These are phyloP conservation scores for Sphaerobolus stellatus DNA, from an alignment of 1,284 basidiomycete species.

Conservation along the genomic window DNA sequence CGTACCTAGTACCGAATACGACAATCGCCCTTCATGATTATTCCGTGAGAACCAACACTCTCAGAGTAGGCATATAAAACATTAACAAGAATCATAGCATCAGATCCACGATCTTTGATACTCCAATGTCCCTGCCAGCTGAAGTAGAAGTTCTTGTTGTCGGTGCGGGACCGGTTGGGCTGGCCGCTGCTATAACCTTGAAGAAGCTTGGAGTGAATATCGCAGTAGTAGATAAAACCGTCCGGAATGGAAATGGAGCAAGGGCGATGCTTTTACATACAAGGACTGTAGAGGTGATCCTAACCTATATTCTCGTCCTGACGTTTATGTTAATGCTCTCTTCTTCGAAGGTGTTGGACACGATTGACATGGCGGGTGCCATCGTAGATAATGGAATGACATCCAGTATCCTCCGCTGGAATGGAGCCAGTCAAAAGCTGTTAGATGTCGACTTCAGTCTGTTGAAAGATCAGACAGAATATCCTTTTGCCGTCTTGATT, in stretches of 20 bases:
- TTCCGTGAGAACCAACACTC: no score
- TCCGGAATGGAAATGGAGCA: neutral
- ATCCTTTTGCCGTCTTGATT: constrained; percentile 43
- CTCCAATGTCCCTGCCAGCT: no score
- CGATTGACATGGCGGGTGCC: neutral
- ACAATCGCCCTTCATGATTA: no score
- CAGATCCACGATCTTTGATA: no score
- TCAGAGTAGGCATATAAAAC: no score
- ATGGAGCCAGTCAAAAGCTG: constrained; percentile 16
- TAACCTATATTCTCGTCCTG: neutral
- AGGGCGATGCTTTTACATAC: neutral
- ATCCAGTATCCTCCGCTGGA: neutral
- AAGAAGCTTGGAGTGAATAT: neutral
- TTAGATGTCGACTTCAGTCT: constrained; percentile 32
- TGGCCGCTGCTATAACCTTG: neutral
- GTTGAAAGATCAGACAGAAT: constrained; percentile 38
- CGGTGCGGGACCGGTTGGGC: neutral
- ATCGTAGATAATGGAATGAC: neutral
- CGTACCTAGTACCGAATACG: no score
- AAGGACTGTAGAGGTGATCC: neutral
- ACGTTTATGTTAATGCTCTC: neutral
- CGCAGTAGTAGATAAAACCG: neutral
- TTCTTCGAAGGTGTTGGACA: neutral
- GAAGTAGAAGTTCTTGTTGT: neutral
- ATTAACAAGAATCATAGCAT: no score